Base-by-base conservation (phyloP, 768 basidiomycete genomes). In the Rhizopogon roseolus region DNA sequence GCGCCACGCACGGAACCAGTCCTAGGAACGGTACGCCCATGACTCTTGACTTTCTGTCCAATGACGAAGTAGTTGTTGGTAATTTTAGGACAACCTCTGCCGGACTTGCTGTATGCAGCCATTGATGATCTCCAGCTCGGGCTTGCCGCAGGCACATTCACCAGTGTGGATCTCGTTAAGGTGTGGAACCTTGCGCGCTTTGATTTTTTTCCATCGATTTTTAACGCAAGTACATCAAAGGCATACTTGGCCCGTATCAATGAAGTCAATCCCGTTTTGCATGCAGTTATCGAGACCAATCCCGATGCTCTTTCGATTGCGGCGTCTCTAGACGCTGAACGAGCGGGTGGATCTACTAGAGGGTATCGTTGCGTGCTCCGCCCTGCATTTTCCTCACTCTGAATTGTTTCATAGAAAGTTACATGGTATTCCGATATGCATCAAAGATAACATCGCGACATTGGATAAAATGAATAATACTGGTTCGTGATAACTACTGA, bases 241-340 rank as follows among this genome's bases (percentile, higher is more conserved):
- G 46, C 46, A 48, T 48, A 48, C 46, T 34, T 48, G 46, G 46
- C 46, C 25, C 46, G 46, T 10, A 48, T 48, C 22, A 3, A 48
- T 10, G 46, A 48, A 7, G 46, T 48, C 9, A 48, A 48, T 6
- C 34, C 46, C 1, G 19, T 48, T 48, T 36, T 48, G 5, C 46
- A 48, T 48, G 46, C 46, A 5, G 36, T 48, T 10, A 48, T 48
- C 1, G 46, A 48, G 34, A 48, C 10, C 8, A 48, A 48, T 14
- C 46, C 46, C 5, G 46, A 48, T 16, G 46, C 46, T n/a, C 13
- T 48, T 36, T 5, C 34, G 2, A 48, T 36, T 36, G 46, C 32
- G 9, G 34, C 46, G 16, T 48, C 46, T 22, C 34, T 48, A 22
- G 46, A 48, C 14, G 34, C 46, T 10, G 46, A 48, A 36, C 36